A percentile compares a stretch with the other conserved stretches of the same genome.
These are phyloP conservation scores for Prunella vulgaris DNA, from an alignment of 257 asterid species.

Conservation along the genomic window DNA sequence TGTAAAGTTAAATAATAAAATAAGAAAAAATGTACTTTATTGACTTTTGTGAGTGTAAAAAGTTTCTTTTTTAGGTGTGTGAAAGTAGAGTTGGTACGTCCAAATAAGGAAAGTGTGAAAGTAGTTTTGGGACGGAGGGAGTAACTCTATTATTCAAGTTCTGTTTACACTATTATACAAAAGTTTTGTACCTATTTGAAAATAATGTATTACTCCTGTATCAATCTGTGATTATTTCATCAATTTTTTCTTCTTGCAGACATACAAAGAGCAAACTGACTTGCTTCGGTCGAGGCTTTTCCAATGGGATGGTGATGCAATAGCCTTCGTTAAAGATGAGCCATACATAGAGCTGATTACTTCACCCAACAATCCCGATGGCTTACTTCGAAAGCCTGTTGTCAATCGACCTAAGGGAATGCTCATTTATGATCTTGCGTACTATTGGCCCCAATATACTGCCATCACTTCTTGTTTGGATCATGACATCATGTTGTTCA, in stretches of 20 bases:
- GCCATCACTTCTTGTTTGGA: slow-evolving; percentile 53
- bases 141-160: no score
- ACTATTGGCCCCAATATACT: slow-evolving; percentile 87
- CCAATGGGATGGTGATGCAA: slow-evolving; percentile 78
- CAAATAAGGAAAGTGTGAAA: no score
- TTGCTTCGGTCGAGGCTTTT: slow-evolving; percentile 39
- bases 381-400: slow-evolving; percentile 36
- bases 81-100: no score
- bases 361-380: slow-evolving; percentile 76
- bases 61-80: no score
- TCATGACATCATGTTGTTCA: slow-evolving; percentile 68
- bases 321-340: slow-evolving; percentile 29
- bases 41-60: no score
- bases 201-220: background rate
- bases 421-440: slow-evolving; percentile 62
- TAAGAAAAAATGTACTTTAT: no score
- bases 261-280: slow-evolving; percentile 47
- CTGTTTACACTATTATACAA: no score
- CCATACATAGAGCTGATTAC: slow-evolving; percentile 70
- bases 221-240: background rate
- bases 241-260: slow-evolving; percentile 35
- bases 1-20: no score
- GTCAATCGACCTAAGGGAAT: slow-evolving; percentile 44
- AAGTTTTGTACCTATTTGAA: no score
- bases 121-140: no score